Evolutionary conservation across 805 yeast genomes (phyloP).

Genomic region (Kodamaea sagamina): DNA sequence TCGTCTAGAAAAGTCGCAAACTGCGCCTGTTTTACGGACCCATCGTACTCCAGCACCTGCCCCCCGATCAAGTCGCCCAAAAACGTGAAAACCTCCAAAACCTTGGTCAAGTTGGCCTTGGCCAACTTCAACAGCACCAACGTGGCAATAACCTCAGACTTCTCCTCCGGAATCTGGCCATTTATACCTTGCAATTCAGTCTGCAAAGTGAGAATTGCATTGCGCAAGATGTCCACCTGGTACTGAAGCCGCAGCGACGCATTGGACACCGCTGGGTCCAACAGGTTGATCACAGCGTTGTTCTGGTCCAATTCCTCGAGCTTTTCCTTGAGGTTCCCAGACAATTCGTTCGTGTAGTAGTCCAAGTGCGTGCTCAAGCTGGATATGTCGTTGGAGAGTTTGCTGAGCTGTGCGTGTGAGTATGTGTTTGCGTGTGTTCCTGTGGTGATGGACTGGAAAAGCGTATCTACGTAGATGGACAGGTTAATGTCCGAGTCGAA

Average conservation of each 20-base stretch:
- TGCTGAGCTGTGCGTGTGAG: conserved; percentile 36
- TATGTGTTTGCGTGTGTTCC: conserved; percentile 24
- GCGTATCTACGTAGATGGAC: conserved; percentile 62
- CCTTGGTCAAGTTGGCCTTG: conserved; percentile 48
- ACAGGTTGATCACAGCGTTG: conserved; percentile 17
- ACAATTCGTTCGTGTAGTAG: conserved; percentile 59
- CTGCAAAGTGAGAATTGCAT: conserved; percentile 58
- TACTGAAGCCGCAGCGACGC: conserved; percentile 61
- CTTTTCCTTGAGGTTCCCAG: conserved; percentile 53
- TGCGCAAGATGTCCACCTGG: conserved; percentile 60
- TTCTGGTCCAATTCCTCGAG: conserved; percentile 47
- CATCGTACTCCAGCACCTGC: conserved; percentile 18
- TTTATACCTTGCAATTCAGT: conserved; percentile 23
- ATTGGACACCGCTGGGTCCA: conserved; percentile 19
- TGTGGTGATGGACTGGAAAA: conserved; percentile 46
- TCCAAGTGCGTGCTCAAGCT: conserved; percentile 60
- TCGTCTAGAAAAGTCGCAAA: conserved; percentile 37
- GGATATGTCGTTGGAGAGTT: conserved; percentile 50
- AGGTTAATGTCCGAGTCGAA: conserved; percentile 68
- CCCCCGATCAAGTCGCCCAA: conserved; percentile 8
- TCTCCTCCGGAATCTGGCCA: conserved; percentile 11
- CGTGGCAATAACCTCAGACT: conserved; percentile 14
- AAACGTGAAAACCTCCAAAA: conserved; percentile 46
- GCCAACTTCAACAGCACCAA: conserved; percentile 47
- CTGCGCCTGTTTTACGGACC: conserved; percentile 32